These are phyloP conservation scores for Oryza meridionalis DNA, from an alignment of 176 grass and related monocot genomes.

Conservation along the genomic window DNA sequence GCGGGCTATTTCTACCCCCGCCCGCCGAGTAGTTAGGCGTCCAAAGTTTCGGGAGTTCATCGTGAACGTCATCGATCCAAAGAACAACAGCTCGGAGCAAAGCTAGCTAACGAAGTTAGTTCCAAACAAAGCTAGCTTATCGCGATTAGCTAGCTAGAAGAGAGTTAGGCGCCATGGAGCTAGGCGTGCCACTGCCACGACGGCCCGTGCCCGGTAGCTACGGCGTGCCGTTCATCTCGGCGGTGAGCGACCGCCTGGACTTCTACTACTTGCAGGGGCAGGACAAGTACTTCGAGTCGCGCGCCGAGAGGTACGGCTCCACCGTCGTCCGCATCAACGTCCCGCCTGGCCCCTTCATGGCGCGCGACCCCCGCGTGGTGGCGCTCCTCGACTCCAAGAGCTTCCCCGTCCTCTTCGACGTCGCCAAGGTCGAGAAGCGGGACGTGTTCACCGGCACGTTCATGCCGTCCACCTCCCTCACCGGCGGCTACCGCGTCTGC, in stretches of 20 bases:
- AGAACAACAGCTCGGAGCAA: too few relatives aligned
- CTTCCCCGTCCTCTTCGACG: constrained; percentile 75
- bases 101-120: too few relatives aligned
- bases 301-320: constrained; percentile 55
- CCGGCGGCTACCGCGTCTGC: constrained; percentile 69
- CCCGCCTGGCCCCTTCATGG: constrained; percentile 63
- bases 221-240: constrained; percentile 50
- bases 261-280: constrained; percentile 77
- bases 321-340: constrained; percentile 72
- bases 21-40: neutral
- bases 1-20: constrained; percentile 21
- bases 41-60: neutral
- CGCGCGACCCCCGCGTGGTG: constrained; percentile 59
- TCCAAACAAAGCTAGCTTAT: too few relatives aligned
- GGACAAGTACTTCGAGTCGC: constrained; percentile 76
- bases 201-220: constrained; percentile 51
- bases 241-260: constrained; percentile 65
- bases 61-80: too few relatives aligned
- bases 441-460: constrained; percentile 72
- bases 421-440: constrained; percentile 75
- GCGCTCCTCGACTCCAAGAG: constrained; percentile 73
- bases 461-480: constrained; percentile 69
- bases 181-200: neutral
- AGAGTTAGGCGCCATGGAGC: neutral
- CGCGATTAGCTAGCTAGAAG: too few relatives aligned